Conservation (phyloP, 257 asterid genomes). For the Coffea eugenioides region DNA sequence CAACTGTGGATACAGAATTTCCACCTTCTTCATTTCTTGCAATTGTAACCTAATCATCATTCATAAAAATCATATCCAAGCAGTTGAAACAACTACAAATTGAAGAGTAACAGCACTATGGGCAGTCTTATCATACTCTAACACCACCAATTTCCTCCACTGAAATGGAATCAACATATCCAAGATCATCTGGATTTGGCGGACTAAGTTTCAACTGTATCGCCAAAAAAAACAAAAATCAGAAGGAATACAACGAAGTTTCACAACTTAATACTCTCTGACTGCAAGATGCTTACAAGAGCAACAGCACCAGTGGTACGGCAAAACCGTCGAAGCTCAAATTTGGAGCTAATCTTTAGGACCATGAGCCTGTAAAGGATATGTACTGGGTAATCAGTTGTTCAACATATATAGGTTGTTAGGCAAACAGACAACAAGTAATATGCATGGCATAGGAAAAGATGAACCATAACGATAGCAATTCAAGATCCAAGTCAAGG, state of each 20-base stretch:
- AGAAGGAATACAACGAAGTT: constrained; percentile 16
- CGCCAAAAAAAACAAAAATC: constrained; percentile 24
- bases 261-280: constrained; percentile 8
- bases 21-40: constrained; percentile 97
- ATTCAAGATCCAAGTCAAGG: background rate
- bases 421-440: background rate
- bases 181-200: constrained; percentile 92
- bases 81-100: constrained; percentile 11
- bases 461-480: background rate
- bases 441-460: background rate
- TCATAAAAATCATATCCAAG: background rate
- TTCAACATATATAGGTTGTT: background rate
- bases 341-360: constrained; percentile 86
- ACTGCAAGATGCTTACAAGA: constrained; percentile 53
- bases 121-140: constrained; percentile 51
- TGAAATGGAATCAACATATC: constrained; percentile 86
- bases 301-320: constrained; percentile 94
- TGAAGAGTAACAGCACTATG: constrained; percentile 7
- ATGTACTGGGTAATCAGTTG: constrained; percentile 14
- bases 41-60: constrained; percentile 67
- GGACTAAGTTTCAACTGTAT: constrained; percentile 82
- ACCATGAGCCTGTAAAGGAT: constrained; percentile 80
- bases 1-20: constrained; percentile 83
- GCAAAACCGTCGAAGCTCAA: constrained; percentile 92
- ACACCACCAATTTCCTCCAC: constrained; percentile 99